Evolutionary conservation across 768 basidiomycete genomes (phyloP), one percentile per base, ranked within the genome.

Genomic region (Kwoniella sp.): DNA sequence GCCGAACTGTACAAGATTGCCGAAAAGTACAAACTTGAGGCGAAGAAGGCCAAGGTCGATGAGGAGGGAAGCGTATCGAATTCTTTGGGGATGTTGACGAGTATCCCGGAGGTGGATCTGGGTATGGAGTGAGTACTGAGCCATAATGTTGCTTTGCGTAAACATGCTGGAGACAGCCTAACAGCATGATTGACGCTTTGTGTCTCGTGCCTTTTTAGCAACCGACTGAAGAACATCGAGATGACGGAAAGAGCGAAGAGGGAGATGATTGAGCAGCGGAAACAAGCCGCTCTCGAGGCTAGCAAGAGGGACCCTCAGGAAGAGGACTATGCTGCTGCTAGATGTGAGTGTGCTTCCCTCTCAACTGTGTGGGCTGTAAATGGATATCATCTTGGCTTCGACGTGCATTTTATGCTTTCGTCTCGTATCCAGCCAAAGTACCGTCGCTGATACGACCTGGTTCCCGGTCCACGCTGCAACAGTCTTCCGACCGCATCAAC

Each of bases 161-260:
- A n/a, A n/a, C n/a, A n/a, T n/a, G n/a, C n/a, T n/a, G n/a, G n/a
- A n/a, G n/a, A n/a, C n/a, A n/a, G n/a, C n/a, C n/a, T n/a, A n/a
- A n/a, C n/a, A n/a, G n/a, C n/a, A n/a, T n/a, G n/a, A n/a, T n/a
- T n/a, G n/a, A n/a, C n/a, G n/a, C n/a, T n/a, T n/a, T n/a, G n/a
- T n/a, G n/a, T n/a, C n/a, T n/a, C n/a, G n/a, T n/a, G n/a, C n/a
- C n/a, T n/a, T n/a, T 37, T 37, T 56, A 98, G 94, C 69, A 85
- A 89, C 20, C 89, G 94, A 20, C 83, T 99, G 61, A 88, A 90
- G 82, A 99, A 97, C 76, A 99, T 99, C 60, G 93, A 96, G 77
- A 92, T 93, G 56, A 99, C 95, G 0, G 96, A 98, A 79, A 95
- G 92, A 71, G 95, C 95, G 0, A 98, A 97, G 81, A 86, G 93